phyloP scores from a whole-genome alignment of 2,329 filamentous ascomycete species.

The Ceratocystis colombiana region DNA sequence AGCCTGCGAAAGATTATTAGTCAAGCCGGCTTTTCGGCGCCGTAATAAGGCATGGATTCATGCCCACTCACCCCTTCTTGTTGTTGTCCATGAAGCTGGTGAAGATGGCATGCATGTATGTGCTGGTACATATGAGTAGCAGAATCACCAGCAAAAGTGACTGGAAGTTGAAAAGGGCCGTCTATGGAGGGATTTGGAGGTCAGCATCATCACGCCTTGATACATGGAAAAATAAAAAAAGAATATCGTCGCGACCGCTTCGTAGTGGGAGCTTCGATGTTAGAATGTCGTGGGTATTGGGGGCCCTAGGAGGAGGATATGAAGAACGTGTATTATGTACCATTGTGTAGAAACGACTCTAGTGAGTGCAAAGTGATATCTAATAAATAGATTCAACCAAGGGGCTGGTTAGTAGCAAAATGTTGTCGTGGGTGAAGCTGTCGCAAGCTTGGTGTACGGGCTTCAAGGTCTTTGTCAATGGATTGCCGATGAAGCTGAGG shows the following conservation, averaged over 20 bases:
- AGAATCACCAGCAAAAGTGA: conserved; percentile 89
- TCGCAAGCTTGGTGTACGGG: neutral
- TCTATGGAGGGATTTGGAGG: conserved; percentile 42
- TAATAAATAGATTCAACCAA: neutral
- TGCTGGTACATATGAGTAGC: conserved; percentile 88
- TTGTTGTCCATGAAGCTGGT: conserved; percentile 85
- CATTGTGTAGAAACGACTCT: neutral
- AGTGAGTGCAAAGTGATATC: neutral
- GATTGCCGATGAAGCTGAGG: neutral
- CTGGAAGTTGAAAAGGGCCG: conserved; percentile 98
- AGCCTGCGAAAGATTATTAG: conserved; percentile 40
- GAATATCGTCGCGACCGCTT: conserved; percentile 30
- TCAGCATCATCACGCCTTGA: neutral
- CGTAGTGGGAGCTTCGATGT: neutral
- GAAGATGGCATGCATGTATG: conserved; percentile 84
- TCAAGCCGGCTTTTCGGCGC: conserved; percentile 38
- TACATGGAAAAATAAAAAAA: neutral
- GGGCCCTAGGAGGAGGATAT: neutral
- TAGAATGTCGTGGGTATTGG: neutral
- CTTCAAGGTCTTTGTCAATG: neutral
- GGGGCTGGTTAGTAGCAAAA: neutral
- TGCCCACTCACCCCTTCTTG: conserved; percentile 63
- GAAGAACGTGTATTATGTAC: neutral
- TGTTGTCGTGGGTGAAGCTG: neutral
- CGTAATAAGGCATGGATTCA: conserved; percentile 10